Evolutionary conservation across 2,329 filamentous ascomycete genomes (phyloP), one percentile per base, ranked within the genome.

Genomic region (Calonectria henricotiae): DNA sequence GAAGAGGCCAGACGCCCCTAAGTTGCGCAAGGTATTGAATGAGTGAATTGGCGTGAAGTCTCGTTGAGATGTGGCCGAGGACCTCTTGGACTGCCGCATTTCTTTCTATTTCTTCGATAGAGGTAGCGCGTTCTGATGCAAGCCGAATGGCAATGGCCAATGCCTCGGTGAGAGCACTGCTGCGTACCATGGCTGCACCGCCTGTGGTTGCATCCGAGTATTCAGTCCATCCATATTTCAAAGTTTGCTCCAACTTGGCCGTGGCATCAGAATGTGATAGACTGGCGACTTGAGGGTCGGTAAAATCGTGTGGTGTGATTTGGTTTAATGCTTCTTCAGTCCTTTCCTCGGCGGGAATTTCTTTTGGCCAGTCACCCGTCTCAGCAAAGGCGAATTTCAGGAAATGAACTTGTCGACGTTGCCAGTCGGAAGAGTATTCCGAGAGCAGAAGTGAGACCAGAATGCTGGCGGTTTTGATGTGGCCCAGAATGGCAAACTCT

Each of bases 141-240:
- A 35, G 15, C 7, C 47, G 13, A 35, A 51, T 51, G 15, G 47
- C 47, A 2, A 51, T 51, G 47, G 47, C 47, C 5, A 35, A 51
- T 9, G 47, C 47, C 5, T 46, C 43, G 12, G 47, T 51, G 15
- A 51, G 47, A 2, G 27, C 27, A 30, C 25, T 30, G 25, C 46
- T 49, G 25, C 7, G 46, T 11, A 17, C 13, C 13, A 49, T 49
- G 12, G 46, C 46, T 30, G 25, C 25, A 35, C 47, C 27, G 8
- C 47, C 47, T 20, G 47, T 51, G 27, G 17, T 51, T 11, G 47
- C 47, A 35, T 32, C 47, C 6, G 27, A n/a, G 47, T 51, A 51
- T 12, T 51, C 47, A 11, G 5, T 20, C 12, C 6, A 32, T 35
- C 27, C 47, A 35, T n/a, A 2, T 11, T 51, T 32, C 15, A 51